Percentiles rank a stretch among this genome's conserved stretches.
phyloP scores from a whole-genome alignment of 2,329 filamentous ascomycete species.

The Microcyclospora tardicrescens region DNA sequence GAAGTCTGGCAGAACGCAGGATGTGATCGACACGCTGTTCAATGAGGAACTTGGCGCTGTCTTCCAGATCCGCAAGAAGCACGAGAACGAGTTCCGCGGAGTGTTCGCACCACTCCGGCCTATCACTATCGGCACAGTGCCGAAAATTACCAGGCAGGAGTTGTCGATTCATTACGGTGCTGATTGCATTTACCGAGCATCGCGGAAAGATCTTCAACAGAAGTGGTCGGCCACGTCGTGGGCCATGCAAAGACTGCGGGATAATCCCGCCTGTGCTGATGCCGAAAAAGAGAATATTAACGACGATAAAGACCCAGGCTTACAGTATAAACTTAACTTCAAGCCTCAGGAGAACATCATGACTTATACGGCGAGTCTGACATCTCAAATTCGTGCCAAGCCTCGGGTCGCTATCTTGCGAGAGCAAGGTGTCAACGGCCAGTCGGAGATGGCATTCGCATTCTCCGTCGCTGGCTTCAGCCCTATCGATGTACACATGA shows the following conservation, averaged over 20 bases:
- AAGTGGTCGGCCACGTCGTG: conserved; percentile 82
- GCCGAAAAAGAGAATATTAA: conserved; percentile 64
- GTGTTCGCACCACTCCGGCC: conserved; percentile 79
- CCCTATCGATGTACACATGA: conserved; percentile 92
- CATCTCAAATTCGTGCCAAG: conserved; percentile 46
- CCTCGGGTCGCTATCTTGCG: conserved; percentile 82
- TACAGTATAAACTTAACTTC: conserved; percentile 73
- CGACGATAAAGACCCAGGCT: conserved; percentile 65
- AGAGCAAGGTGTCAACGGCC: conserved; percentile 89
- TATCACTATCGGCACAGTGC: conserved; percentile 69
- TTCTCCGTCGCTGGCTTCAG: conserved; percentile 87
- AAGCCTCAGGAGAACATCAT: conserved; percentile 65
- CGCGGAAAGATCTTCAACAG: conserved; percentile 64
- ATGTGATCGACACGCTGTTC: conserved; percentile 69
- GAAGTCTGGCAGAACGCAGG: conserved; percentile 41
- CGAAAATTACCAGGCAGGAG: conserved; percentile 55
- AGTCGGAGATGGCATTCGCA: conserved; percentile 96
- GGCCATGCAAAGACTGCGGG: conserved; percentile 79
- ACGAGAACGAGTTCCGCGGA: conserved; percentile 73
- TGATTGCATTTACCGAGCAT: conserved; percentile 54
- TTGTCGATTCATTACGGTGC: conserved; percentile 62
- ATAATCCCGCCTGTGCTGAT: conserved; percentile 78
- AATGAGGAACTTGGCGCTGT: conserved; percentile 93
- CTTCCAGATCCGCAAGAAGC: conserved; percentile 79
- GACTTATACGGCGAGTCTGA: conserved; percentile 52